phyloP scores from a whole-genome alignment of 805 yeast genomes.

The Torulaspora indica region DNA sequence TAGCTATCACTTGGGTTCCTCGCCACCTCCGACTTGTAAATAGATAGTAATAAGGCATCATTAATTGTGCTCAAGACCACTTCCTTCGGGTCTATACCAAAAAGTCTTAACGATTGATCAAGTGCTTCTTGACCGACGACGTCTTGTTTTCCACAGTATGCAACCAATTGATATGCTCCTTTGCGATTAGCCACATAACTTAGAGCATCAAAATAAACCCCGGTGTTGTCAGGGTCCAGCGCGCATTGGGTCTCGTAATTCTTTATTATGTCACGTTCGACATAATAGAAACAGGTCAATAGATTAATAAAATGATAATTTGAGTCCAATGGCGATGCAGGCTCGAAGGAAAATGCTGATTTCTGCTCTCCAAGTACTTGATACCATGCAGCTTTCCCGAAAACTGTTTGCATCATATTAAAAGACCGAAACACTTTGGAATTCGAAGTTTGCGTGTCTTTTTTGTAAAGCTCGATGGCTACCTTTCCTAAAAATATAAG shows the following conservation, averaged over 20 bases:
- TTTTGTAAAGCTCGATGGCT: slow-evolving; percentile 20
- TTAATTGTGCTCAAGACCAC: slow-evolving; percentile 18
- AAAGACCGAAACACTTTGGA: slow-evolving; percentile 29
- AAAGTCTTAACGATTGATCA: slow-evolving; percentile 35
- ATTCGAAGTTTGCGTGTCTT: slow-evolving; percentile 9
- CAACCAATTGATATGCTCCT: slow-evolving; percentile 44
- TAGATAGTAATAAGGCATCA: slow-evolving; percentile 33
- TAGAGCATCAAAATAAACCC: slow-evolving; percentile 57
- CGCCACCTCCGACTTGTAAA: slow-evolving; percentile 34
- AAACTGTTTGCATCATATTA: slow-evolving; percentile 24
- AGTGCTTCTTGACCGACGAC: slow-evolving; percentile 49
- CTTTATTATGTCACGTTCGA: slow-evolving; percentile 45
- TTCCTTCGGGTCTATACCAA: slow-evolving; percentile 35
- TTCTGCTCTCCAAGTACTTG: slow-evolving; percentile 33
- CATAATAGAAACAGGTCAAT: slow-evolving; percentile 47
- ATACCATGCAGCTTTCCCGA: slow-evolving; percentile 29
- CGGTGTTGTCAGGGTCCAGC: slow-evolving; percentile 43
- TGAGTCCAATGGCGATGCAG: slow-evolving; percentile 18
- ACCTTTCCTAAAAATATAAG: slow-evolving; percentile 43
- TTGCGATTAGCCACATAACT: slow-evolving; percentile 46
- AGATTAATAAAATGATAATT: slow-evolving; percentile 42
- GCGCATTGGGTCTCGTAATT: slow-evolving; percentile 42
- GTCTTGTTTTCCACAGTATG: slow-evolving; percentile 49
- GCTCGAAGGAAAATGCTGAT: slow-evolving; percentile 24
- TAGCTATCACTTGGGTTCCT: slow-evolving; percentile 14